Evolutionary conservation across 352 stramenopile species (phyloP), one percentile per base, ranked within the genome.

Genomic region (Globisporangium okanoganense): DNA sequence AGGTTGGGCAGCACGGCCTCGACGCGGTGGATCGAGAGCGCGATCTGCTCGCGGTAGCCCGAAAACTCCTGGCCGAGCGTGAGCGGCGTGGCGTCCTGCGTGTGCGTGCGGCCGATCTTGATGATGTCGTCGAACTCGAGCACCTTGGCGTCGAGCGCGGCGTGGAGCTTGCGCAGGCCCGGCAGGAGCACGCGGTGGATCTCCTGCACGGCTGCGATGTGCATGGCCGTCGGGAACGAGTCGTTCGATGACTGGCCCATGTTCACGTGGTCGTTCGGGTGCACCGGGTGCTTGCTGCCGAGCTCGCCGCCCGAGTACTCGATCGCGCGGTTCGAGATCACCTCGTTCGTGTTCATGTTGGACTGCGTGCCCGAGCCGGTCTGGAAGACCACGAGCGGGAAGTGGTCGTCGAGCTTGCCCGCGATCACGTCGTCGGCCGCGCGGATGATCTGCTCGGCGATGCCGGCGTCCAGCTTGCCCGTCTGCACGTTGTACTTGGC

Each of bases 11-110:
- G 68, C 41, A 85, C 69, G 36, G 55, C 58, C 70, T 98, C 74
- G 35, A 98, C 83, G 18, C 95, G 82, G 8, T 82, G 51, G 64
- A 98, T 97, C 5, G 79, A 82, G 65, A 98, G 92, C 53, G 92
- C 80, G 38, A 98, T 87, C 72, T 99, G 95, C 61, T 87, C 77
- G 36, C 77, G 73, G 65, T 99, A 99, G 50, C 95, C 97, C 38
- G 82, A 90, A 78, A 99, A 99, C 72, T 99, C 97, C 79, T 99
- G 96, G 52, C 95, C 96, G 20, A 99, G 79, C n/a, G 97, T 99
- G 7, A 99, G 64, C 2, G 96, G 96, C 31, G 95, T 98, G 1
- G 96, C 95, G 75, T 99, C 96, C 65, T 94, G 84, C 20, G 85
- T 94, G 78, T 99, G 96, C 6, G 96, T 99, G 50, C 96, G 79